These are phyloP conservation scores for Solanum neorickii DNA, from an alignment of 257 asterid genomes.

Conservation along the genomic window DNA sequence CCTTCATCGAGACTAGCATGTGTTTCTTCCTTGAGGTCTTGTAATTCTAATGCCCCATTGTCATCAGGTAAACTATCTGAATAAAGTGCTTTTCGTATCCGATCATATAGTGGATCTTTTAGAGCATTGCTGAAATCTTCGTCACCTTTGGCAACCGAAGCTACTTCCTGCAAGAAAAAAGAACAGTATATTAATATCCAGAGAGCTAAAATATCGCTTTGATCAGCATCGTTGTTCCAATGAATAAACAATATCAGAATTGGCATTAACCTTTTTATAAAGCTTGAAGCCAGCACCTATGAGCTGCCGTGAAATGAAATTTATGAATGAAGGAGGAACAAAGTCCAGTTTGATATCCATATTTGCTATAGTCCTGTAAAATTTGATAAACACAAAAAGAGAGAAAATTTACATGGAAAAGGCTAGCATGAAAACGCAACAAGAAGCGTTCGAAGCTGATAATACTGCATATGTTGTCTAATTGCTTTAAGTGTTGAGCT, in stretches of 20 bases:
- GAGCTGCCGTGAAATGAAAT: conserved; percentile 84
- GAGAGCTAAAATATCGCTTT: not conserved
- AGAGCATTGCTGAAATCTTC: conserved; percentile 39
- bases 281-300: conserved; percentile 91
- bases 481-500: not conserved
- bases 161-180: conserved; percentile 54
- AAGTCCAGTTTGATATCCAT: conserved; percentile 80
- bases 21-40: not conserved
- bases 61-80: conserved; percentile 5
- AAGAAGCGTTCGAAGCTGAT: not conserved
- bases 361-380: conserved; percentile 74
- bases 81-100: conserved; percentile 44
- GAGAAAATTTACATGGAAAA: not conserved
- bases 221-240: not conserved
- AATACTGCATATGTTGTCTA: not conserved
- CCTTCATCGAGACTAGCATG: not conserved
- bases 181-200: not conserved
- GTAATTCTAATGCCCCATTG: not conserved
- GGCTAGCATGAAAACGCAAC: not conserved
- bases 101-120: conserved; percentile 43
- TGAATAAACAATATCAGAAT: not conserved
- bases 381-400: not conserved
- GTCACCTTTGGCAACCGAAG: conserved; percentile 50
- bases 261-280: conserved; percentile 58
- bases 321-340: conserved; percentile 71